Percentiles rank a stretch among this genome's conserved stretches.
These are phyloP conservation scores for Leonotis leonurus DNA, from an alignment of 257 asterid species.

Conservation along the genomic window DNA sequence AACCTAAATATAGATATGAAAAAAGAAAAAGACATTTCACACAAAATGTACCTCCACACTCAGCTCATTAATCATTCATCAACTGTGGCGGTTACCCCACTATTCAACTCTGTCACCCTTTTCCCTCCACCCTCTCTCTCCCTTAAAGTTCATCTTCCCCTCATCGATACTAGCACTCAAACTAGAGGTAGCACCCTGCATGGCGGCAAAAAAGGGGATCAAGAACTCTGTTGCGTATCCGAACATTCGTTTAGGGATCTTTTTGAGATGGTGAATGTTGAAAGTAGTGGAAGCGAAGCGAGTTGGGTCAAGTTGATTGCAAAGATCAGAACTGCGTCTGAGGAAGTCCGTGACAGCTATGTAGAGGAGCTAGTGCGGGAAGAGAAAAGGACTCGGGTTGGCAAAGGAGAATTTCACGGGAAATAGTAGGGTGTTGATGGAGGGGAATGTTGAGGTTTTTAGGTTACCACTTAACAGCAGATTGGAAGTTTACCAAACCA, in stretches of 20 bases:
- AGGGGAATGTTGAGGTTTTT: constrained; percentile 24
- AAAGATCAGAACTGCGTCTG: constrained; percentile 36
- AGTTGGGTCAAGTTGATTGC: constrained; percentile 35
- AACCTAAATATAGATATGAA: too few relatives aligned
- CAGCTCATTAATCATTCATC: constrained; percentile 37
- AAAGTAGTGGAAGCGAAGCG: background rate
- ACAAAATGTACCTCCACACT: constrained; percentile 36
- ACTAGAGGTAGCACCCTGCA: constrained; percentile 32
- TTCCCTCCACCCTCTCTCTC: constrained; percentile 41
- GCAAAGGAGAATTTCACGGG: constrained; percentile 32
- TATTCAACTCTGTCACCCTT: constrained; percentile 26
- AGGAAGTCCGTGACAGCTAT: constrained; percentile 20
- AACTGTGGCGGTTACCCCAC: too few relatives aligned
- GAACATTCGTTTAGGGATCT: constrained; percentile 51
- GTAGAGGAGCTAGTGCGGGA: constrained; percentile 20
- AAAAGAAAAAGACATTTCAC: too few relatives aligned
- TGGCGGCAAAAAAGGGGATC: constrained; percentile 26
- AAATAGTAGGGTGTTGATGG: background rate
- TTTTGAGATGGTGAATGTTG: constrained; percentile 35
- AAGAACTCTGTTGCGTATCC: constrained; percentile 28
- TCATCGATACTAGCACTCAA: constrained; percentile 29
- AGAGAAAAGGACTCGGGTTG: constrained; percentile 35
- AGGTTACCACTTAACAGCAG: constrained; percentile 44
- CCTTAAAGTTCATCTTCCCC: constrained; percentile 33
- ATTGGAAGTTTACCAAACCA: constrained; percentile 30